A percentile compares a stretch with the other conserved stretches of the same genome.
These are phyloP conservation scores for Erysimum cheiranthoides DNA, from an alignment of 345 rosid genomes.

Conservation along the genomic window DNA sequence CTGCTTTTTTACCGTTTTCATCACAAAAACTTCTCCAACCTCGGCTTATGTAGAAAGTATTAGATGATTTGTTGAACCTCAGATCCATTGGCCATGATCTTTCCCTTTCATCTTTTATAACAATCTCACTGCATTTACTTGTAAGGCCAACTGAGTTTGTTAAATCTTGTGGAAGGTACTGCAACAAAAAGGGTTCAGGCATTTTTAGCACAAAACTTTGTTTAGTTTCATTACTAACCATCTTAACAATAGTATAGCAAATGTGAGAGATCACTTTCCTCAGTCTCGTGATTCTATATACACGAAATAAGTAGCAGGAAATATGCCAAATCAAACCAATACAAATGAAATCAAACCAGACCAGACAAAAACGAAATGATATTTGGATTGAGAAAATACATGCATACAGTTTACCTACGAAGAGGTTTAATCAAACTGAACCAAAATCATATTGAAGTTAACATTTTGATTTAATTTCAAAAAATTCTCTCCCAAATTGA, in stretches of 20 bases:
- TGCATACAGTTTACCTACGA: background rate
- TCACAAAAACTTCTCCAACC: slow-evolving; percentile 25
- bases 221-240: background rate
- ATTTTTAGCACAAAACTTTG: background rate
- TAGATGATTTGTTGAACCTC: background rate
- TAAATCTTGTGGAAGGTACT: background rate
- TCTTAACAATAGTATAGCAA: background rate
- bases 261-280: background rate
- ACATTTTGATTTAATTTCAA: background rate
- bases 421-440: background rate
- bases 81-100: slow-evolving; percentile 5
- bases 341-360: background rate
- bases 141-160: background rate
- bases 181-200: slow-evolving; percentile 11
- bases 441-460: background rate
- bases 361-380: background rate
- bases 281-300: no score
- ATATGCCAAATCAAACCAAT: background rate
- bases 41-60: slow-evolving; percentile 10
- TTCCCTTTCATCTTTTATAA: background rate
- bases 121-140: background rate
- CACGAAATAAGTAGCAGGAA: background rate
- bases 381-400: background rate
- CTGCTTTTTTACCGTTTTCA: background rate
- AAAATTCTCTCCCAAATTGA: background rate